A percentile compares a stretch with the other conserved stretches of the same genome.
phyloP scores from a whole-genome alignment of 106 monocot genomes.

The Hemerocallis citrina region DNA sequence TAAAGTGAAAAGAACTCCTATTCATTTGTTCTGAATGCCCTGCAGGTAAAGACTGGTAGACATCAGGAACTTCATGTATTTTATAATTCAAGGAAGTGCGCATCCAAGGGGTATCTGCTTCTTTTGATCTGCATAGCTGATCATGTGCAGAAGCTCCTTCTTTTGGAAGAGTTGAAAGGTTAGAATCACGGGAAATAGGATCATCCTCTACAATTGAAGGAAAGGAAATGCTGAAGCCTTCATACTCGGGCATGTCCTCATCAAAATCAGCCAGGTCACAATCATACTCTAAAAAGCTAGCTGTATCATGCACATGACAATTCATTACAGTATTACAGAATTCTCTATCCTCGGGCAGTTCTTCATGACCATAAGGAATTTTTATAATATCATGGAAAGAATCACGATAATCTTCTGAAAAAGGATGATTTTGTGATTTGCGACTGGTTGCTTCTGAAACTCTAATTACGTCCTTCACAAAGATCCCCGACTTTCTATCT shows the following conservation, averaged over 20 bases:
- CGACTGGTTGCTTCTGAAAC: not conserved
- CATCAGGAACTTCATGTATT: slow-evolving; percentile 25
- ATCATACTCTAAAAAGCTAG: not conserved
- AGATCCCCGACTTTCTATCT: not conserved
- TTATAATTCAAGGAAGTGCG: slow-evolving; percentile 11
- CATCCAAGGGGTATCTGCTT: slow-evolving; percentile 4
- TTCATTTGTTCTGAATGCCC: slow-evolving; percentile 19
- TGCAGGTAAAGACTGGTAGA: slow-evolving; percentile 27
- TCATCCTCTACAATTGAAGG: slow-evolving; percentile 9
- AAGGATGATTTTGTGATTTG: not conserved
- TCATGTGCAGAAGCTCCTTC: slow-evolving; percentile 29
- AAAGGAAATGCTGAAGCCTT: slow-evolving; percentile 31
- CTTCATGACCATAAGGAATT: not conserved
- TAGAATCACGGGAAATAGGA: slow-evolving; percentile 6
- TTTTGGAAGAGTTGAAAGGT: slow-evolving; percentile 22
- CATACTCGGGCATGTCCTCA: slow-evolving; percentile 33
- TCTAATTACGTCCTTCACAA: not conserved
- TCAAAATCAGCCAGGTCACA: slow-evolving; percentile 3
- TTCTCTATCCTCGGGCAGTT: slow-evolving; percentile 3
- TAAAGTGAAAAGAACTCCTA: slow-evolving; percentile 6
- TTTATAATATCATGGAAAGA: not conserved
- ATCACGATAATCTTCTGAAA: not conserved
- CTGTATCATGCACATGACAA: slow-evolving; percentile 6
- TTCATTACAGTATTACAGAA: not conserved
- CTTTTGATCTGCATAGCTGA: slow-evolving; percentile 21